Base-by-base conservation (phyloP, 1,284 basidiomycete genomes). In the Vanrija pseudolonga region DNA sequence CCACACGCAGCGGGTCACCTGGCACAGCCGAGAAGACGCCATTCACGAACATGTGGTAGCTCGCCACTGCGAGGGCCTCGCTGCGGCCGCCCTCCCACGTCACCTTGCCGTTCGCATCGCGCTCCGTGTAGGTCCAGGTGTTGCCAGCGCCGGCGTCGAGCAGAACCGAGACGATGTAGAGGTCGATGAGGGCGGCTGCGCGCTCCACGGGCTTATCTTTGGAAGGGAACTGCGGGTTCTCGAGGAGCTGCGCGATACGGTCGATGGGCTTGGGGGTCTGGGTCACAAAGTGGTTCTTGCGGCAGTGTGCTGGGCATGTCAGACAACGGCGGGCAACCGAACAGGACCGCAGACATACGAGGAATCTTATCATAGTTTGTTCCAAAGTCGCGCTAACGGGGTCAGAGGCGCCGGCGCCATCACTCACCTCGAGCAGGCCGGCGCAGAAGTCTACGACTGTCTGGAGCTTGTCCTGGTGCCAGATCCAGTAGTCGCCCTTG, bases 111-210 rank as follows among this genome's bases (percentile, higher is more conserved):
- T 40, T 38, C 4, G 14, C 48, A n/a, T 48, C 32, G 11, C 78
- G 74, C 62, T 95, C 92, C 12, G 77, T 80, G 73, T 89, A 97
- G 15, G 75, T 76, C 94, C 94, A 97, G 17, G 76, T 73, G 59
- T 85, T 86, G 0, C 94, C 94, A 0, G 93, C 94, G 0, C 93
- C 94, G 0, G 94, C 94, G 64, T 97, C 94, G 45, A 97, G 84
- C 12, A 97, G 80, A 6, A 97, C 94, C 6, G 90, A 91, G 18
- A 95, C 90, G 56, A 97, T 81, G 78, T 94, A 95, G 28, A 97
- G 82, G 76, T 98, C 94, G 64, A 97, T 81, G 19, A 92, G 80
- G 1, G 90, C 81, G 50, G 84, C 84, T 48, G 84, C 82, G 42
- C 82, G 81, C 67, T 91, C 89, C 49, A 82, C 54, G 4, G 65